Evolutionary conservation across 352 stramenopile species (phyloP).

Genomic region (Aphanomyces cochlioides): DNA sequence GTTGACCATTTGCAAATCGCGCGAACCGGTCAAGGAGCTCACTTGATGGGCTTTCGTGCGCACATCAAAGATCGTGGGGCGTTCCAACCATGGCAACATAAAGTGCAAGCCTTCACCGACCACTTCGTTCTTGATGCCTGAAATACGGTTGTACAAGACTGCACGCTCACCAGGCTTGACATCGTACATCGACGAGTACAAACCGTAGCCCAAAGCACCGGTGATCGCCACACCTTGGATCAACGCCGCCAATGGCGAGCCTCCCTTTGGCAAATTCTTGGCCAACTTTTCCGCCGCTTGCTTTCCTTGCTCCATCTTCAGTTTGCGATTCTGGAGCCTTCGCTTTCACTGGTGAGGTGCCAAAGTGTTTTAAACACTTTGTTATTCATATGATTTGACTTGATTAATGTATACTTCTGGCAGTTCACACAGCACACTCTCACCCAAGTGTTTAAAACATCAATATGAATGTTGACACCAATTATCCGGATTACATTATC

Average conservation of each 20-base stretch:
- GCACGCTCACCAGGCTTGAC: slow-evolving; percentile 83
- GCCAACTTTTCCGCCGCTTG: slow-evolving; percentile 87
- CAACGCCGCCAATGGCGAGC: slow-evolving; percentile 52
- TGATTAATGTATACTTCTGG: neutral
- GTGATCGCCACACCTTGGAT: slow-evolving; percentile 59
- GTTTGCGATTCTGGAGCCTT: slow-evolving; percentile 8
- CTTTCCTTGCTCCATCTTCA: slow-evolving; percentile 79
- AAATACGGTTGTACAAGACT: slow-evolving; percentile 88
- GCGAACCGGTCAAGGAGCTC: slow-evolving; percentile 87
- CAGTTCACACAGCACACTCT: no score
- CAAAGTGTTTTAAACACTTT: slow-evolving; percentile 7
- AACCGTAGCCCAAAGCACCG: slow-evolving; percentile 61
- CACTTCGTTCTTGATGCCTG: slow-evolving; percentile 69
- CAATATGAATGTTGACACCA: neutral
- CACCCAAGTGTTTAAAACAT: neutral
- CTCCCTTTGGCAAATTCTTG: slow-evolving; percentile 64
- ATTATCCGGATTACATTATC: neutral
- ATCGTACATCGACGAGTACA: slow-evolving; percentile 86
- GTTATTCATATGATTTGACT: neutral
- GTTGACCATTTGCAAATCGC: slow-evolving; percentile 99
- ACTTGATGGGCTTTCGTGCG: slow-evolving; percentile 92
- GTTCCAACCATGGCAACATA: slow-evolving; percentile 97
- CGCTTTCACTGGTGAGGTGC: slow-evolving; percentile 13
- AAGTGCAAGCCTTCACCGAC: slow-evolving; percentile 96
- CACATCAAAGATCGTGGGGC: slow-evolving; percentile 94